A percentile compares a stretch with the other conserved stretches of the same genome.
phyloP scores from a whole-genome alignment of 352 stramenopile species.

The Pythium chondricola region DNA sequence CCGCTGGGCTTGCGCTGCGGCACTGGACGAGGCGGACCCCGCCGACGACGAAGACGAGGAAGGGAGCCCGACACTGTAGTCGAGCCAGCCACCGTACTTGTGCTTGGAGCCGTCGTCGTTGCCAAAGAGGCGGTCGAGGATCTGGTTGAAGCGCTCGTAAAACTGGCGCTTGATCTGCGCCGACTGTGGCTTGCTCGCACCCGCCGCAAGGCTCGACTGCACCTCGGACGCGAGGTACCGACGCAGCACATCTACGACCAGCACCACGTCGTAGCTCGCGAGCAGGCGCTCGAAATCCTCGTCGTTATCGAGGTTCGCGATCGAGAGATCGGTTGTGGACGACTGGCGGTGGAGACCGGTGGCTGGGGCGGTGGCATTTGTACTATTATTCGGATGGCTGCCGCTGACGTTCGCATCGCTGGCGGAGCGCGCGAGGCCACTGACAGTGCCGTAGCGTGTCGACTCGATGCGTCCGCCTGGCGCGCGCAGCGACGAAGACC shows the following conservation, averaged over 20 bases:
- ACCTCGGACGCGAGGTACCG: constrained; percentile 65
- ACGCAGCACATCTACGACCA: constrained; percentile 50
- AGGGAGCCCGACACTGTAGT: constrained; percentile 59
- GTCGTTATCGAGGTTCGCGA: constrained; percentile 46
- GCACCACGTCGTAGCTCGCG: constrained; percentile 57
- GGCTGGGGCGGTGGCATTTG: too few relatives aligned
- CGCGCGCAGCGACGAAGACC: constrained; percentile 14
- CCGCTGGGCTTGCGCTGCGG: constrained; percentile 37
- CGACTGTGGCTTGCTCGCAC: constrained; percentile 66
- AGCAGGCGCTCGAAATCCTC: constrained; percentile 64
- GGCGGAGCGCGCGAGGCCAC: constrained; percentile 1
- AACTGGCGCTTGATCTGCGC: constrained; percentile 74
- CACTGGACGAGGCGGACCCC: not conserved
- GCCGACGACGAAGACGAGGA: not conserved
- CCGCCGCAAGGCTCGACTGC: constrained; percentile 44
- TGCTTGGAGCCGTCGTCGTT: constrained; percentile 68
- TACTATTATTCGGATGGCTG: too few relatives aligned
- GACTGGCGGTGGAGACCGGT: constrained; percentile 9
- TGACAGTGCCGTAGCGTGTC: constrained; percentile 6
- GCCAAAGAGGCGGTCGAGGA: constrained; percentile 74
- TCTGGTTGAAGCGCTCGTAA: constrained; percentile 84
- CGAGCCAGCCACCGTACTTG: constrained; percentile 77
- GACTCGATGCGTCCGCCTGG: too few relatives aligned
- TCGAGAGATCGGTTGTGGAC: constrained; percentile 15
- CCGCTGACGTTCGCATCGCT: not conserved